Evolutionary conservation across 2,329 filamentous ascomycete species (phyloP).

Genomic region (Apiospora rasikravindrae): DNA sequence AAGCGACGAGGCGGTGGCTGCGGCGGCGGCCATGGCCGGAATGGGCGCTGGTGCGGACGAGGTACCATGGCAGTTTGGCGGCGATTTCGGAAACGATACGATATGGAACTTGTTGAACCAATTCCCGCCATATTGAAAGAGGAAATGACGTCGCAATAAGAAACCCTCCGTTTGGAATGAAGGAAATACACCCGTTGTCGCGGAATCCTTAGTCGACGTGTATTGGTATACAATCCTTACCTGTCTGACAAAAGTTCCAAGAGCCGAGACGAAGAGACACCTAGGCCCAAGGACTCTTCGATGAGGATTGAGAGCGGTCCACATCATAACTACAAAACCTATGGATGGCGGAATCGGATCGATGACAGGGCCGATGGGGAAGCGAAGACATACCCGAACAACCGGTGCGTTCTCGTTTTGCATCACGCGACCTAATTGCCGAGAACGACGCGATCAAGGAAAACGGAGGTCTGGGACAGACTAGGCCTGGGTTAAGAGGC

Average conservation of each 20-base stretch:
- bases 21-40: slow-evolving; percentile 21
- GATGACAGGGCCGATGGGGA: background rate
- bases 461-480: background rate
- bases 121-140: slow-evolving; percentile 41
- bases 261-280: background rate
- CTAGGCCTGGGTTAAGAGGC: background rate
- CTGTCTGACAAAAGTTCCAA: background rate
- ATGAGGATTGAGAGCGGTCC: background rate
- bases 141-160: background rate
- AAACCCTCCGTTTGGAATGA: background rate
- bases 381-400: background rate
- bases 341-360: background rate
- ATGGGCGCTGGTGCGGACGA: slow-evolving; percentile 32
- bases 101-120: slow-evolving; percentile 63
- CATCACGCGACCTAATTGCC: background rate
- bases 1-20: slow-evolving; percentile 19
- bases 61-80: slow-evolving; percentile 56
- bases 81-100: slow-evolving; percentile 59
- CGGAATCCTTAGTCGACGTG: background rate
- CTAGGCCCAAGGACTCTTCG: background rate
- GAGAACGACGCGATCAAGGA: background rate
- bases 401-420: background rate
- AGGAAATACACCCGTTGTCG: background rate
- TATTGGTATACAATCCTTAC: background rate
- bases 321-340: background rate